These are phyloP conservation scores for Trebouxia sp. DNA, from an alignment of 139 green algal species.

Conservation along the genomic window DNA sequence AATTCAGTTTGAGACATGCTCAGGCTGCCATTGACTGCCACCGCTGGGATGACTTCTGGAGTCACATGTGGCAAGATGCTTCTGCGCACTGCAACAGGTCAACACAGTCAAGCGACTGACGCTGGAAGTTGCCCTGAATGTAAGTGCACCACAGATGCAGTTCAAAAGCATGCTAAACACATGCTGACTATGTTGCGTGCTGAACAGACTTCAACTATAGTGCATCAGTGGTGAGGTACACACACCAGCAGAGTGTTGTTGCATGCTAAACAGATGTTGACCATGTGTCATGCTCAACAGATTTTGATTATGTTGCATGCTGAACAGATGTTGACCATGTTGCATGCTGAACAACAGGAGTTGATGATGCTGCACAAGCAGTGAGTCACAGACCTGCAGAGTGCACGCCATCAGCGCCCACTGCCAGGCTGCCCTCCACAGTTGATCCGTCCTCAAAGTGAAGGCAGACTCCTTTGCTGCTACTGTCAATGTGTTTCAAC, in stretches of 20 bases:
- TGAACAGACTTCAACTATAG: too few relatives aligned
- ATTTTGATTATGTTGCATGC: too few relatives aligned
- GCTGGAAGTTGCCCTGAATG: too few relatives aligned
- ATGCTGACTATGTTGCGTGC: too few relatives aligned
- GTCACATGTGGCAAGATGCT: neutral
- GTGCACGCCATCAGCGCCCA: constrained; percentile 2
- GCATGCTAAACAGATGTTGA: too few relatives aligned
- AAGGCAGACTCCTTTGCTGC: neutral
- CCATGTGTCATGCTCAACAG: too few relatives aligned
- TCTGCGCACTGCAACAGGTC: neutral
- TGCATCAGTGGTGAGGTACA: too few relatives aligned
- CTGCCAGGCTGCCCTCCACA: neutral
- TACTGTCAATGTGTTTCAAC: neutral
- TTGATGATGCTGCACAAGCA: too few relatives aligned
- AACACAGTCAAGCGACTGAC: too few relatives aligned
- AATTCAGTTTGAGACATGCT: neutral
- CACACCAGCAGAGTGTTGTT: too few relatives aligned
- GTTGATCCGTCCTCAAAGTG: neutral
- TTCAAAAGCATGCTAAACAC: neutral
- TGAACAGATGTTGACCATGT: too few relatives aligned
- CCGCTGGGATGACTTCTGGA: neutral
- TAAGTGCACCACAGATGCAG: neutral
- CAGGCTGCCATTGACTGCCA: neutral
- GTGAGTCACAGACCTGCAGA: constrained; percentile 6
- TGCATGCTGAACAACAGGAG: too few relatives aligned